Percentiles rank a stretch among this genome's conserved stretches.
These are phyloP conservation scores for Tilletia caries DNA, from an alignment of 1,284 basidiomycete genomes.

Conservation along the genomic window DNA sequence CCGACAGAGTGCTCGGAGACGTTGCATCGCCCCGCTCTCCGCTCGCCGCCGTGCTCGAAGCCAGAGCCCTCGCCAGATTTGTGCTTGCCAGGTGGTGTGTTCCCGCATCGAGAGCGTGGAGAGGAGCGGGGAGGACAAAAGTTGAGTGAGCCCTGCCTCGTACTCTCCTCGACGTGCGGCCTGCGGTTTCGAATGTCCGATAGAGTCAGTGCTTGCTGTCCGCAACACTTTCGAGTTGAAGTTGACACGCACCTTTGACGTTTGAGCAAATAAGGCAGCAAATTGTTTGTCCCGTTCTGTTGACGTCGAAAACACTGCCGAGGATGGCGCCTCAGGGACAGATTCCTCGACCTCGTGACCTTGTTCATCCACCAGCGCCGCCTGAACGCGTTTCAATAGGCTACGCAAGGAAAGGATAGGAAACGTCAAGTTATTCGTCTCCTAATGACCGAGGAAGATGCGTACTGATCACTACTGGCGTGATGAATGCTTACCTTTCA, in stretches of 20 bases:
- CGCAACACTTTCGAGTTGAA: neutral
- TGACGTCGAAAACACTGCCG: neutral
- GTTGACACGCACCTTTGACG: neutral
- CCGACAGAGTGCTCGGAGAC: neutral
- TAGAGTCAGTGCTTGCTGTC: neutral
- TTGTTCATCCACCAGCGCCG: neutral
- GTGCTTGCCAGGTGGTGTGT: slow-evolving; percentile 9
- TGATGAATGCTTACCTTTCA: slow-evolving; percentile 11
- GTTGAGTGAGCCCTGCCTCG: neutral
- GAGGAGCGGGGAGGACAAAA: neutral
- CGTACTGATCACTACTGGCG: neutral
- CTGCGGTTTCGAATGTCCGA: no score
- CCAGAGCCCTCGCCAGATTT: neutral
- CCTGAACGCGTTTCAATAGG: neutral
- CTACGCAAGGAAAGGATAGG: neutral
- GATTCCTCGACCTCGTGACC: neutral
- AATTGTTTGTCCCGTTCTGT: neutral
- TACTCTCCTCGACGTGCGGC: neutral
- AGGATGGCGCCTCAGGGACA: neutral
- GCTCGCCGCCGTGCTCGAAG: neutral
- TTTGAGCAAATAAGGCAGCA: neutral
- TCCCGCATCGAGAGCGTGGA: neutral
- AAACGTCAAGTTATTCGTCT: no score
- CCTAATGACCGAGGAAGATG: neutral
- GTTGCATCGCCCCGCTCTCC: neutral